These are phyloP conservation scores for Pseudogymnoascus pannorum DNA, from an alignment of 2,329 filamentous ascomycete genomes.

Conservation along the genomic window DNA sequence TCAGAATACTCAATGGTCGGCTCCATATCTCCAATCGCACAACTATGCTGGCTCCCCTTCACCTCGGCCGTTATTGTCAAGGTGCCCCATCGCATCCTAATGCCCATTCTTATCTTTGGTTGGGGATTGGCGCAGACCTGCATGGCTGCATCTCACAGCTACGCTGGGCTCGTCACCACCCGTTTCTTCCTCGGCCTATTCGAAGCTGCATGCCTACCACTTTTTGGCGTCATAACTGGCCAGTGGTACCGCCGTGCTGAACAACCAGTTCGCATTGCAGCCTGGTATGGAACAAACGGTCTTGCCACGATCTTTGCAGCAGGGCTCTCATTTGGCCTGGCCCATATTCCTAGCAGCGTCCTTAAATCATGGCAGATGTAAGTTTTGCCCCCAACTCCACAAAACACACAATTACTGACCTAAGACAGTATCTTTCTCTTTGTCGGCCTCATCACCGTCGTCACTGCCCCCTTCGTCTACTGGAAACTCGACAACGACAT, in stretches of 20 bases:
- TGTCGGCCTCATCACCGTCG: conserved; percentile 52
- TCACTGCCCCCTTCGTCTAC: conserved; percentile 51
- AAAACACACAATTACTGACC: conserved; percentile 35
- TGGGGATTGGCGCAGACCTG: conserved; percentile 42
- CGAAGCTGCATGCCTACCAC: conserved; percentile 49
- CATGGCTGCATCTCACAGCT: conserved; percentile 48
- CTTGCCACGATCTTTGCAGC: conserved; percentile 26
- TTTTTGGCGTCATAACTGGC: conserved; percentile 32
- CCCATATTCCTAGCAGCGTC: conserved; percentile 38
- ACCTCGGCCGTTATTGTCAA: conserved; percentile 54
- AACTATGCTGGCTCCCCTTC: conserved; percentile 54
- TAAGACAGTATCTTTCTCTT: conserved; percentile 60
- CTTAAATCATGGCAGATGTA: conserved; percentile 31
- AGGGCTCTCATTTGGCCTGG: conserved; percentile 27
- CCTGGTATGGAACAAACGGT: conserved; percentile 30
- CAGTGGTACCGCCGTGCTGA: conserved; percentile 34
- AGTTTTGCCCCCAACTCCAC: conserved; percentile 38
- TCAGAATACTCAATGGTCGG: conserved; percentile 47
- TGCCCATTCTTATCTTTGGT: conserved; percentile 41
- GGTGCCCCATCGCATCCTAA: conserved; percentile 50
- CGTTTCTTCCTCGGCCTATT: conserved; percentile 79
- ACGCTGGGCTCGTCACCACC: conserved; percentile 66
- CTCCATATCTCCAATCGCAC: conserved; percentile 51
- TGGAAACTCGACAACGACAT: conserved; percentile 51
- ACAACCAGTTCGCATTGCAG: conserved; percentile 31